phyloP scores from a whole-genome alignment of 768 basidiomycete species.

The Leccinum rimulosum region DNA sequence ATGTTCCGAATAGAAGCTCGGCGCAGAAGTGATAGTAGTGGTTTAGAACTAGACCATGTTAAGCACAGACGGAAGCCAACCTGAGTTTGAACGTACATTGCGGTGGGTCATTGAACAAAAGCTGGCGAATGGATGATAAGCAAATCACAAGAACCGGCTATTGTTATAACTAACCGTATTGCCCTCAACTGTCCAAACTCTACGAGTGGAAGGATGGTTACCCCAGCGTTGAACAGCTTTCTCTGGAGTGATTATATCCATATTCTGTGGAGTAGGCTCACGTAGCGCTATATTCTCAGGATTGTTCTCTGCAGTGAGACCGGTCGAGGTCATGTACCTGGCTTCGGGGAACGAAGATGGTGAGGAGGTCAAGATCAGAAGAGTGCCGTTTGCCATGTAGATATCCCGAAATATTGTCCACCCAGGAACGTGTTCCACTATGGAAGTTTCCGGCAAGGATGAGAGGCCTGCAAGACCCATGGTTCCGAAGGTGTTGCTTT shows the following conservation, averaged over 20 bases:
- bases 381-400: constrained; percentile 82
- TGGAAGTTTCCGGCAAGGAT: constrained; percentile 48
- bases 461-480: constrained; percentile 8
- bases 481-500: background rate
- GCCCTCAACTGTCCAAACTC: constrained; percentile 67
- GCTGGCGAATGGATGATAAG: constrained; percentile 29
- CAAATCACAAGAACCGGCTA: background rate
- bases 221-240: constrained; percentile 68
- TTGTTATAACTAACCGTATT: constrained; percentile 55
- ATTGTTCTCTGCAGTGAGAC: constrained; percentile 52
- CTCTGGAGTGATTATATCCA: constrained; percentile 57
- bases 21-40: constrained; percentile 90
- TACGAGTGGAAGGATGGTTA: constrained; percentile 38
- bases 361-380: constrained; percentile 61
- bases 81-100: constrained; percentile 44
- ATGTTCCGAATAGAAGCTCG: constrained; percentile 73
- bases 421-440: constrained; percentile 69
- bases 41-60: constrained; percentile 47
- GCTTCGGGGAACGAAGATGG: constrained; percentile 44
- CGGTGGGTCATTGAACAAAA: constrained; percentile 64
- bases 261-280: constrained; percentile 62
- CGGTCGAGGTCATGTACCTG: constrained; percentile 65
- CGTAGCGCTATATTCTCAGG: constrained; percentile 65
- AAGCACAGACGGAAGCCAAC: background rate
- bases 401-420: constrained; percentile 85